Evolutionary conservation across 257 asterid genomes (phyloP), one percentile per base, ranked within the genome.

Genomic region (Cynanchum wilfordii): DNA sequence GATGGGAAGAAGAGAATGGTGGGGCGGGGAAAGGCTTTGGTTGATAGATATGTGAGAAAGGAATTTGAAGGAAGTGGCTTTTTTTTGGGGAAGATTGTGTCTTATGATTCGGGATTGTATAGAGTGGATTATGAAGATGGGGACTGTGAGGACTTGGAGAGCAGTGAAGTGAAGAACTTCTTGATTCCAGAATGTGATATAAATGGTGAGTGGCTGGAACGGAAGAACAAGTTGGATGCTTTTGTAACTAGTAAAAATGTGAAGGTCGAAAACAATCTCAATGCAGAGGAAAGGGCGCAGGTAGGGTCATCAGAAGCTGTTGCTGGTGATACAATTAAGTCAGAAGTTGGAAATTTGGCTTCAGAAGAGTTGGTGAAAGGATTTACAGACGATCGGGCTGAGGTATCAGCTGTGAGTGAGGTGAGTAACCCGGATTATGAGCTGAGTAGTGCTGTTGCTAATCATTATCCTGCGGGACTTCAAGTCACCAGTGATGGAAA

Each of bases 111-210:
- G 1, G 96, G 97, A 20, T 72, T 87, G 80, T 92, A 92, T 73
- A 82, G 90, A 82, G 81, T 92, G 45, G 83, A 76, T 20, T 92
- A 90, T 65, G 98, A 92, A 74, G 94, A 89, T 78, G 96, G 92
- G 58, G 94, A 87, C 80, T 85, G 83, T 7, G 98, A 92, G 80
- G 96, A 88, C 84, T 80, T 92, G 82, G 87, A 82, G 51, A 75
- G 82, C 65, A 70, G 84, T 54, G 89, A 88, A 79, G 77, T 84
- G 51, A 85, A 78, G 76, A 76, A 50, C 29, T 64, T 83, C 58
- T 71, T 92, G 85, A 75, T 88, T 45, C 87, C 85, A 64, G 95
- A 92, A 64, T 66, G 66, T 57, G 89, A 78, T 12, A 72, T 92
- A 59, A 77, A 66, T 65, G 88, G 86, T 74, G 81, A 86, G 67